Conservation (phyloP, 2,329 filamentous ascomycete species). For the Botryosphaeria agaves region DNA sequence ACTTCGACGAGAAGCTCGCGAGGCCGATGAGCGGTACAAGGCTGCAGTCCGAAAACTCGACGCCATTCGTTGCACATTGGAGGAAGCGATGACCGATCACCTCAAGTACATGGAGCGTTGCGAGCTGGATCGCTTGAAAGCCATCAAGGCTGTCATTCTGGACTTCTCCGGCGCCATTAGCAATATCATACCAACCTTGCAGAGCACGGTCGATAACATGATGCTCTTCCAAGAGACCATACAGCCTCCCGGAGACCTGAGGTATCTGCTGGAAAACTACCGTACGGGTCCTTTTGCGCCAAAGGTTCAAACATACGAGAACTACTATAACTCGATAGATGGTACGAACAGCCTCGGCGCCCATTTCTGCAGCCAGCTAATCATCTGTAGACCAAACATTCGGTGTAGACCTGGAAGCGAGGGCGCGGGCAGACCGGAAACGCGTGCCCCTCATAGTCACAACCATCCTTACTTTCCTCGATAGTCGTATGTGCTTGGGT, state of each 20-base stretch:
- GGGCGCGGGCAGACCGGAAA: slow-evolving; percentile 86
- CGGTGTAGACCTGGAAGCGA: slow-evolving; percentile 90
- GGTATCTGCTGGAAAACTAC: slow-evolving; percentile 93
- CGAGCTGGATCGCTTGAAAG: slow-evolving; percentile 87
- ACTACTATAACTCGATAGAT: slow-evolving; percentile 97
- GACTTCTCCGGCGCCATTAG: slow-evolving; percentile 96
- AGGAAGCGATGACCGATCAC: slow-evolving; percentile 85
- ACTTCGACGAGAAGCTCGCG: slow-evolving; percentile 71
- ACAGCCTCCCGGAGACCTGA: slow-evolving; percentile 76
- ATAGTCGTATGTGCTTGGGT: slow-evolving; percentile 42
- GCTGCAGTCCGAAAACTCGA: slow-evolving; percentile 71
- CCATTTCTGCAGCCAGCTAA: neutral
- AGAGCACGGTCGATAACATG: slow-evolving; percentile 95
- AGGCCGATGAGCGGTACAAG: slow-evolving; percentile 92
- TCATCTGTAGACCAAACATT: slow-evolving; percentile 66
- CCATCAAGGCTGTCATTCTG: slow-evolving; percentile 92
- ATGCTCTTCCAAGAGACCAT: slow-evolving; percentile 98
- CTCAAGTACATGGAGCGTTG: slow-evolving; percentile 94
- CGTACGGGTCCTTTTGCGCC: slow-evolving; percentile 85
- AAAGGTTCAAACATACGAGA: slow-evolving; percentile 85
- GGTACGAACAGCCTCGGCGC: slow-evolving; percentile 20
- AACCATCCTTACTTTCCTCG: slow-evolving; percentile 82
- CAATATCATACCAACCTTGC: slow-evolving; percentile 91
- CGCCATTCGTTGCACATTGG: slow-evolving; percentile 79
- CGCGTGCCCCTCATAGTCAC: slow-evolving; percentile 86